Base-by-base conservation (phyloP, 2,329 filamentous ascomycete species). In the Clarireedia sp. region DNA sequence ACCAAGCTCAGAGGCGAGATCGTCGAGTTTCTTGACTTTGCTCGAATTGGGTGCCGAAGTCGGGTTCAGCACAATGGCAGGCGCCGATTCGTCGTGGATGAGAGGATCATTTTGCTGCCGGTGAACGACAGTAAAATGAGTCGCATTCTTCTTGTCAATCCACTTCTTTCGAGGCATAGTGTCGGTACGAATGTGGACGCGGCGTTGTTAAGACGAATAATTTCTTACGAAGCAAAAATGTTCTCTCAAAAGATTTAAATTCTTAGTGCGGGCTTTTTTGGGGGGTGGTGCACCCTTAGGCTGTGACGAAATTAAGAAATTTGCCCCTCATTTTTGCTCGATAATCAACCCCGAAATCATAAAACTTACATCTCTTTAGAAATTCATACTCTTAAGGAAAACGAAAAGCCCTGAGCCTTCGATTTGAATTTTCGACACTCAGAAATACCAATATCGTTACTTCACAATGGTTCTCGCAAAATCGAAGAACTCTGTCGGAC, bases 101-200 rank as follows among this genome's bases (percentile, higher is more conserved):
- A 92, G 83, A 47, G 95, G 94, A 72, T 99, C 94, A 82, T 96
- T 90, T 74, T 99, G 95, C 36, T 92, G 89, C 68, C 94, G 89
- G 74, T 96, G 89, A 66, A 97, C 90, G 70, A 99, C 87, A 64
- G 87, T 87, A 74, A 95, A 97, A 74, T 91, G 94, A 70, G 89
- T 87, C 65, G 94, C 91, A 58, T 81, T 87, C 74, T 96, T 95
- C 77, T 96, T 96, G 77, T 96, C 81, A 64, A 82, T 85, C 68
- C 73, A 66, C 37, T 62, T 62, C 52, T 63, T 66, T 52, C 63
- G 65, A 59, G 66, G 54, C 66, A 68, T 68, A 26, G 62, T 66
- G 59, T 48, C 57, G 55, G 47, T 65, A 77, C 82, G 17, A 21
- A 21, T 43, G 14, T 7, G 12, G 19, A 33, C 5, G 21, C 10